Evolutionary conservation across 208 protist genomes (phyloP).

Genomic region (Trypanosoma rangeli): DNA sequence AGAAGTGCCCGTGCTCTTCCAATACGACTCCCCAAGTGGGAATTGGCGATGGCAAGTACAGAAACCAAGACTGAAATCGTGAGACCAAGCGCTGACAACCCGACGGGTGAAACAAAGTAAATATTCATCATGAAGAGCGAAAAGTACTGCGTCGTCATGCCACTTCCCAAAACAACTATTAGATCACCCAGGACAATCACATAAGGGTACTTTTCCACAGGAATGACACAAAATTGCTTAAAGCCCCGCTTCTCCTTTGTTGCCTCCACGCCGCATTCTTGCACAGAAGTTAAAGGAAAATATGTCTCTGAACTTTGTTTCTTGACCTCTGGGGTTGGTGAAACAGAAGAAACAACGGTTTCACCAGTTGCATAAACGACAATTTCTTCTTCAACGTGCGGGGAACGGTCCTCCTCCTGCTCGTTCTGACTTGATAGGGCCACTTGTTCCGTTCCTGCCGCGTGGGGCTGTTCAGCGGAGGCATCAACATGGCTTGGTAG

Average conservation of each 20-base stretch:
- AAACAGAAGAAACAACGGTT: background rate
- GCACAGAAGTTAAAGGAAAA: background rate
- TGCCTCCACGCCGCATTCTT: background rate
- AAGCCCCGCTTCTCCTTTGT: background rate
- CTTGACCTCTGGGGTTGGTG: background rate
- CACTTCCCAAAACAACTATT: conserved; percentile 51
- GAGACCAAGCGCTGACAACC: conserved; percentile 44
- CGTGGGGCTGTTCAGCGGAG: background rate
- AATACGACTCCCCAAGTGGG: conserved; percentile 39
- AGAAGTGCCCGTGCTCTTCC: conserved; percentile 54
- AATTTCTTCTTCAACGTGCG: conserved; percentile 11
- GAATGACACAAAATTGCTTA: conserved; percentile 19
- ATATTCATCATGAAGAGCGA: conserved; percentile 69
- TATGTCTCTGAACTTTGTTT: background rate
- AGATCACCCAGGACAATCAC: conserved; percentile 46
- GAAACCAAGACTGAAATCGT: conserved; percentile 48
- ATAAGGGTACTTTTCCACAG: conserved; percentile 49
- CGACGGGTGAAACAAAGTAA: conserved; percentile 45
- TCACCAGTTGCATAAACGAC: background rate
- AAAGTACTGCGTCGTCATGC: conserved; percentile 81
- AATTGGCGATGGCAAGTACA: conserved; percentile 45
- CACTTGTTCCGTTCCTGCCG: background rate
- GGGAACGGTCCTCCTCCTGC: background rate
- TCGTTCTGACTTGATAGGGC: background rate
- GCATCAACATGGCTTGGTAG: conserved; percentile 24